Percentiles rank a stretch among this genome's conserved stretches.
Evolutionary conservation across 805 yeast genomes (phyloP).

Genomic region (Pichia kluyveri): DNA sequence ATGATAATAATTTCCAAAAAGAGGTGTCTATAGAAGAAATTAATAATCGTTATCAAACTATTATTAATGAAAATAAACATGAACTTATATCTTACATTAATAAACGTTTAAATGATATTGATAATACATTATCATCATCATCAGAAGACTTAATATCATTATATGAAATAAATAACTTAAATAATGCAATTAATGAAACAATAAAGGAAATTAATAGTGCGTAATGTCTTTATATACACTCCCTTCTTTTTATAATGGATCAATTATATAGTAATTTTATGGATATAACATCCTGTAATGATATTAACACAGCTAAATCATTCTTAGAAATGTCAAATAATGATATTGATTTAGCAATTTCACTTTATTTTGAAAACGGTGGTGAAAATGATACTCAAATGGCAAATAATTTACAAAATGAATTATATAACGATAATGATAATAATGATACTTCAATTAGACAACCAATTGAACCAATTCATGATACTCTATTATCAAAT

Average conservation of each 20-base stretch:
- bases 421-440: constrained; percentile 40
- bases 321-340: constrained; percentile 73
- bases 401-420: constrained; percentile 56
- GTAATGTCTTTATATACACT: too few species aligned
- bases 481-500: constrained; percentile 46
- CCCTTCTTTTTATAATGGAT: not conserved
- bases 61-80: not conserved
- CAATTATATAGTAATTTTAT: constrained; percentile 48
- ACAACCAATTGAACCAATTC: constrained; percentile 68
- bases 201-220: too few species aligned
- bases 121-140: not conserved
- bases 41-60: too few species aligned
- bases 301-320: constrained; percentile 58
- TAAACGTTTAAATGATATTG: not conserved
- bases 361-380: constrained; percentile 69
- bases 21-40: not conserved
- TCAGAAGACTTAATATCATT: not conserved
- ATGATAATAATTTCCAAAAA: too few species aligned
- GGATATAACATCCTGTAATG: constrained; percentile 73
- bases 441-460: constrained; percentile 39
- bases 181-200: not conserved
- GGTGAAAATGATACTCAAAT: constrained; percentile 20
- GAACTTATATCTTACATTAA: not conserved
- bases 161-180: not conserved
- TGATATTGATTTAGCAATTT: constrained; percentile 76